A percentile compares a stretch with the other conserved stretches of the same genome.
These are phyloP conservation scores for Penicillium griseofulvum DNA, from an alignment of 2,329 filamentous ascomycete species.

Conservation along the genomic window DNA sequence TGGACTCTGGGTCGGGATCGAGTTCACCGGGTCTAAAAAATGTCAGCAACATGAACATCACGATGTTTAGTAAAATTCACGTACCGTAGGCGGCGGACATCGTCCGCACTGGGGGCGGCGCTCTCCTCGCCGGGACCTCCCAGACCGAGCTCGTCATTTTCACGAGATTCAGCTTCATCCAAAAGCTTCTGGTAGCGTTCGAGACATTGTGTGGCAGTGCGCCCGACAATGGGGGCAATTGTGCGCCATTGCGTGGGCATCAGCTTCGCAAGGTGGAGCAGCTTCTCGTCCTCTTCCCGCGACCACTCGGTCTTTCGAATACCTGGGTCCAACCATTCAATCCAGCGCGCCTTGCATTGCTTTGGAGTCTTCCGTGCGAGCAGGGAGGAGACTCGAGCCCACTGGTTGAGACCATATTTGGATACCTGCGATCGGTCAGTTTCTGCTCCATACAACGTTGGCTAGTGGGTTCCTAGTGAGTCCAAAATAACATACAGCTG, in stretches of 20 bases:
- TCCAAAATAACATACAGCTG: slow-evolving; percentile 53
- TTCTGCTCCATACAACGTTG: background rate
- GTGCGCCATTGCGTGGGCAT: slow-evolving; percentile 99
- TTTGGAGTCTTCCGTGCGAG: slow-evolving; percentile 97
- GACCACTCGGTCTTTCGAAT: slow-evolving; percentile 99
- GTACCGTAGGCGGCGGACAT: slow-evolving; percentile 75
- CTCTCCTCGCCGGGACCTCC: slow-evolving; percentile 81
- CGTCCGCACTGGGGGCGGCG: slow-evolving; percentile 83
- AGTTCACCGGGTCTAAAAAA: slow-evolving; percentile 73
- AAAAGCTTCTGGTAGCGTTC: slow-evolving; percentile 96
- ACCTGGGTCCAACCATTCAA: slow-evolving; percentile 95
- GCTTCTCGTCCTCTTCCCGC: slow-evolving; percentile 96
- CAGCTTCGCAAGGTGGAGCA: slow-evolving; percentile 92
- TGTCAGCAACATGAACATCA: slow-evolving; percentile 9
- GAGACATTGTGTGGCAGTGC: slow-evolving; percentile 94
- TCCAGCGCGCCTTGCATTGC: slow-evolving; percentile 98
- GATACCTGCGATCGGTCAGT: slow-evolving; percentile 53
- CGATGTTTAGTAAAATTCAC: slow-evolving; percentile 6
- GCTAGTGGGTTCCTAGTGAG: background rate
- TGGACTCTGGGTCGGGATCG: slow-evolving; percentile 95
- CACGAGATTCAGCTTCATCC: slow-evolving; percentile 89
- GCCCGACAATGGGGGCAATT: slow-evolving; percentile 92
- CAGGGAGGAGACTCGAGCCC: slow-evolving; percentile 96
- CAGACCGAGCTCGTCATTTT: slow-evolving; percentile 75
- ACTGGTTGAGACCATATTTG: slow-evolving; percentile 95